A percentile compares a stretch with the other conserved stretches of the same genome.
Conservation (phyloP, 2,329 filamentous ascomycete genomes). For the Dendryphion nanum region DNA sequence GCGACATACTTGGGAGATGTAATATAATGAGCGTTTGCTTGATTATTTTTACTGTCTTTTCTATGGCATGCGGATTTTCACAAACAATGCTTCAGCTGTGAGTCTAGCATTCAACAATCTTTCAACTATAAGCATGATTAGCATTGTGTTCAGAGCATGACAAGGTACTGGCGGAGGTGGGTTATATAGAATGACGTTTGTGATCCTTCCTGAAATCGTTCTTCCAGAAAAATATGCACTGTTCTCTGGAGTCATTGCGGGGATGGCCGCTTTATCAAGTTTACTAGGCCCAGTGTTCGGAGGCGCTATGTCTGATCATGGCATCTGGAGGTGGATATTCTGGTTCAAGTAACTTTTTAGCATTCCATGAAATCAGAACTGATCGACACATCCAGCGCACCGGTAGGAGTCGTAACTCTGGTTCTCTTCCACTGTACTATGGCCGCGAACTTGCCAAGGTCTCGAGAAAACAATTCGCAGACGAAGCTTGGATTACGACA, state of each 20-base stretch:
- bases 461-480: neutral
- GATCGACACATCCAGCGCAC: neutral
- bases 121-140: neutral
- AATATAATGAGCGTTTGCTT: conserved; percentile 21
- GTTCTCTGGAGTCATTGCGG: neutral
- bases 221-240: neutral
- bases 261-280: neutral
- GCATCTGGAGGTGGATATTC: conserved; percentile 3
- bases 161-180: conserved; percentile 3
- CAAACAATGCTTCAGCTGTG: conserved; percentile 30
- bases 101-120: neutral
- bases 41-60: conserved; percentile 30
- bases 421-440: neutral
- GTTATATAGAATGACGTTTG: neutral
- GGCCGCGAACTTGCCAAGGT: neutral
- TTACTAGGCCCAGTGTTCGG: conserved; percentile 1
- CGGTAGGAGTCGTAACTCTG: neutral
- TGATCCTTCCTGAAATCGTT: neutral
- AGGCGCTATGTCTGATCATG: neutral
- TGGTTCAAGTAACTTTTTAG: conserved; percentile 1
- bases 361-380: neutral
- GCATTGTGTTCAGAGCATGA: conserved; percentile 3
- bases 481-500: neutral
- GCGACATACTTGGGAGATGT: conserved; percentile 35
- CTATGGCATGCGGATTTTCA: conserved; percentile 29